Conservation (phyloP, 805 yeast genomes). For the Kodamaea hsintzibuensis region DNA sequence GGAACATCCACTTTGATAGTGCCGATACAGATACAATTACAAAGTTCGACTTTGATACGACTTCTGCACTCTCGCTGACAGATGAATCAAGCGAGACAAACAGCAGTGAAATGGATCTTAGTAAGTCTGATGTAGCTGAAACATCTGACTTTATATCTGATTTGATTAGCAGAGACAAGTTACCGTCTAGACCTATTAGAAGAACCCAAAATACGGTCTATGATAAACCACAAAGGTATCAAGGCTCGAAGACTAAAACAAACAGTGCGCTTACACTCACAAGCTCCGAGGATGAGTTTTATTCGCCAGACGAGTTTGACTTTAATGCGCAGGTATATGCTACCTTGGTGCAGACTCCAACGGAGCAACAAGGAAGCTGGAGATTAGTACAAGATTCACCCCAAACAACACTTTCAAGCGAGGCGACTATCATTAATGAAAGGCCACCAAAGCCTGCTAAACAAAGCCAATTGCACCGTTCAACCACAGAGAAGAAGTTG, state of each 20-base stretch:
- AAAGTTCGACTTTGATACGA: not conserved
- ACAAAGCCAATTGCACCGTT: not conserved
- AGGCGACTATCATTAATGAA: slow-evolving; percentile 11
- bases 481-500: slow-evolving; percentile 3
- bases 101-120: not conserved
- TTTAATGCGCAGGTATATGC: slow-evolving; percentile 7
- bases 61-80: not conserved
- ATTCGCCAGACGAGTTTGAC: slow-evolving; percentile 32
- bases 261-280: slow-evolving; percentile 12
- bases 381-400: slow-evolving; percentile 5
- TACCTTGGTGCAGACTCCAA: not conserved
- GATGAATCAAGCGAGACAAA: not conserved
- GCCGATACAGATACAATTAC: not conserved
- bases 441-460: not conserved
- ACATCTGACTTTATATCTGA: not conserved
- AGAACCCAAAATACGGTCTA: not conserved
- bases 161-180: not conserved
- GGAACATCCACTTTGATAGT: slow-evolving; percentile 24
- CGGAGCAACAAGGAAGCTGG: slow-evolving; percentile 3
- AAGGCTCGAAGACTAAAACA: not conserved
- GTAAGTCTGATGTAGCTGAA: not conserved
- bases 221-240: slow-evolving; percentile 1
- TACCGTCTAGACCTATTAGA: not conserved
- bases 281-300: slow-evolving; percentile 36
- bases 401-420: slow-evolving; percentile 20